Conservation (phyloP, 2,329 filamentous ascomycete species). For the Curvularia sp. region DNA sequence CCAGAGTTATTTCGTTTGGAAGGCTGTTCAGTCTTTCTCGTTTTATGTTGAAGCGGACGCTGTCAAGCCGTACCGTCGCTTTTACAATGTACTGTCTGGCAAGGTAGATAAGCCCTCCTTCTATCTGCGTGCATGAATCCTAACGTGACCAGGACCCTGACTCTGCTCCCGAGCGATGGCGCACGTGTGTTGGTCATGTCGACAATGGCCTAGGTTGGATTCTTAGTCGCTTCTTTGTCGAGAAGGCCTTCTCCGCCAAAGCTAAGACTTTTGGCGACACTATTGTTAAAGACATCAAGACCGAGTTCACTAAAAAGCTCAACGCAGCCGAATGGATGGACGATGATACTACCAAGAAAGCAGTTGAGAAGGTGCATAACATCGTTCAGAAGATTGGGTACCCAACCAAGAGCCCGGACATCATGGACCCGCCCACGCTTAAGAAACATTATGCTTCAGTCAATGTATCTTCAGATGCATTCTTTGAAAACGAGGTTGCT, state of each 20-base stretch:
- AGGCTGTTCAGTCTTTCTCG: slow-evolving; percentile 63
- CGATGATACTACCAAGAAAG: slow-evolving; percentile 64
- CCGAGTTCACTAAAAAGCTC: slow-evolving; percentile 68
- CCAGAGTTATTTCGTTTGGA: slow-evolving; percentile 70
- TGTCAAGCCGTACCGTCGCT: slow-evolving; percentile 65
- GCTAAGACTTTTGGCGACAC: slow-evolving; percentile 72
- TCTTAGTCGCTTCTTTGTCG: slow-evolving; percentile 73
- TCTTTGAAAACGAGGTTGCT: slow-evolving; percentile 66
- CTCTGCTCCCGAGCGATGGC: slow-evolving; percentile 69
- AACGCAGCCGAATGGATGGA: slow-evolving; percentile 70
- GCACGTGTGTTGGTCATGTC: slow-evolving; percentile 66
- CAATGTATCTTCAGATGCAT: slow-evolving; percentile 59
- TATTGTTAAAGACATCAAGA: slow-evolving; percentile 74
- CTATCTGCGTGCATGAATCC: background rate
- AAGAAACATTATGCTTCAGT: slow-evolving; percentile 64
- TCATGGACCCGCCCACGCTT: slow-evolving; percentile 65
- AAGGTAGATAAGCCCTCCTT: slow-evolving; percentile 44
- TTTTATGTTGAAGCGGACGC: slow-evolving; percentile 65
- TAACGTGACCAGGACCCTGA: slow-evolving; percentile 60
- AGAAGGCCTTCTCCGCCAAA: slow-evolving; percentile 70
- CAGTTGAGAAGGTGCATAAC: slow-evolving; percentile 70
- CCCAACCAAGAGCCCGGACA: slow-evolving; percentile 67
- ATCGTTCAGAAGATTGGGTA: slow-evolving; percentile 75
- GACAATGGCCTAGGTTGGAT: slow-evolving; percentile 71
- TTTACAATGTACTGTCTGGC: slow-evolving; percentile 67